Base-by-base conservation (phyloP, 345 rosid genomes). In the Syzygium aromaticum region DNA sequence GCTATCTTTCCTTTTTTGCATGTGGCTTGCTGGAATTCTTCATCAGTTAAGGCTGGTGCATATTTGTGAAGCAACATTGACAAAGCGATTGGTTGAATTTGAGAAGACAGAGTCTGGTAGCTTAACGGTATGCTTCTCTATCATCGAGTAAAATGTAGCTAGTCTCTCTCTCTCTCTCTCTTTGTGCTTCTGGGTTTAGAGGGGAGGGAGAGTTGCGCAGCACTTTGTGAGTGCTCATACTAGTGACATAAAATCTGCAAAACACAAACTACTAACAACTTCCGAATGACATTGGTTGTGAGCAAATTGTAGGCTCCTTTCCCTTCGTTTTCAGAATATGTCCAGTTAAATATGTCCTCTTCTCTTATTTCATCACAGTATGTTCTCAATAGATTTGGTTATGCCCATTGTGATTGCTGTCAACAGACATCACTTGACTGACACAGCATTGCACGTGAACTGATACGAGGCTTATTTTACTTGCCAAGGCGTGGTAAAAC, bases 21-120 rank as follows among this genome's bases (percentile, higher is more conserved):
- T 17, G 52, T 87, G 86, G 86, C 87, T 13, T 87, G 80, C 63
- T 89, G 57, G 87, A 56, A 86, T 52, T 84, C 84, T 33, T 87
- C 86, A 89, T 86, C 93, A 97, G 99, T 92, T 94, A 87, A 91
- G 91, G 86, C 85, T 94, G 92, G 98, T 96, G 88, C 99, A 98
- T 90, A 89, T 98, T 88, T 96, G 98, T 89, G 99, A 95, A 92
- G 96, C 98, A 91, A 98, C 99, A 28, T 89, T 96, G 89, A 92
- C 96, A 87, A 98, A 98, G 93, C 92, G 99, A 67, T 92, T 98
- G 92, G 87, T 90, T 89, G 99, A 98, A 92, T 98, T 98, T 89
- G 97, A 93, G 94, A 91, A 92, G 86, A 96, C 99, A 2, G 95
- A 96, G 77, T 92, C 99, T 38, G 97, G 96, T 85, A 94, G 92